Evolutionary conservation across 306 rosid genomes (phyloP).

Genomic region (Alnus glutinosa): DNA sequence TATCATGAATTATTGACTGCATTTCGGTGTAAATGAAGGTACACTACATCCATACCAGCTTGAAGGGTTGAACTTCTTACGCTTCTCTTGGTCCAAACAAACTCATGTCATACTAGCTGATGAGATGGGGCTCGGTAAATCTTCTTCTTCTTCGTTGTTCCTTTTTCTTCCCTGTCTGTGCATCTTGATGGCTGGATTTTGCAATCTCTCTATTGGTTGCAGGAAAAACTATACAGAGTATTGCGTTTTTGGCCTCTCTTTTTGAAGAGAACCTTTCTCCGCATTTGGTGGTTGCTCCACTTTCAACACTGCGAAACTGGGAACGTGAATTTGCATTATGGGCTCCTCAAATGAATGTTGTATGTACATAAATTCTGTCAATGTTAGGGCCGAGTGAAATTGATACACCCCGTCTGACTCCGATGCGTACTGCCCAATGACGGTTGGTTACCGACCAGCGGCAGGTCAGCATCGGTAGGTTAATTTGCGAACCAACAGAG

Average conservation of each 20-base stretch:
- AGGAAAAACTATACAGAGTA: constrained; percentile 99
- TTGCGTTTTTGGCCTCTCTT: constrained; percentile 95
- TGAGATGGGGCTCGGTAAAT: constrained; percentile 98
- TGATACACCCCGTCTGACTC: no score
- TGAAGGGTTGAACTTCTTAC: constrained; percentile 95
- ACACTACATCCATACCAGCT: constrained; percentile 95
- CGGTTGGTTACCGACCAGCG: no score
- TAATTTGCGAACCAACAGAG: no score
- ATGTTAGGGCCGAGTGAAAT: no score
- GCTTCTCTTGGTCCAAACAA: constrained; percentile 98
- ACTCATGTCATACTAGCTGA: constrained; percentile 99
- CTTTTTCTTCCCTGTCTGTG: constrained; percentile 14
- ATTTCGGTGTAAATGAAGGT: constrained; percentile 57
- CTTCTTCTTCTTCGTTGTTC: constrained; percentile 21
- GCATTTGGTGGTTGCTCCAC: constrained; percentile 98
- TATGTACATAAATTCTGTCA: constrained; percentile 44
- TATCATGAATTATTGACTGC: constrained; percentile 27
- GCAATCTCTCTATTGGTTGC: constrained; percentile 31
- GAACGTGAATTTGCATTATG: constrained; percentile 97
- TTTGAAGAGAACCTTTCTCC: constrained; percentile 67
- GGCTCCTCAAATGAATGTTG: constrained; percentile 99
- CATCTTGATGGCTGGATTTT: constrained; percentile 28
- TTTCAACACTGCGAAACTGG: constrained; percentile 96
- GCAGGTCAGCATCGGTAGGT: no score
- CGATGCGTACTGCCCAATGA: no score